These are phyloP conservation scores for Phlegmacium glaucopus DNA, from an alignment of 768 basidiomycete genomes.

Conservation along the genomic window DNA sequence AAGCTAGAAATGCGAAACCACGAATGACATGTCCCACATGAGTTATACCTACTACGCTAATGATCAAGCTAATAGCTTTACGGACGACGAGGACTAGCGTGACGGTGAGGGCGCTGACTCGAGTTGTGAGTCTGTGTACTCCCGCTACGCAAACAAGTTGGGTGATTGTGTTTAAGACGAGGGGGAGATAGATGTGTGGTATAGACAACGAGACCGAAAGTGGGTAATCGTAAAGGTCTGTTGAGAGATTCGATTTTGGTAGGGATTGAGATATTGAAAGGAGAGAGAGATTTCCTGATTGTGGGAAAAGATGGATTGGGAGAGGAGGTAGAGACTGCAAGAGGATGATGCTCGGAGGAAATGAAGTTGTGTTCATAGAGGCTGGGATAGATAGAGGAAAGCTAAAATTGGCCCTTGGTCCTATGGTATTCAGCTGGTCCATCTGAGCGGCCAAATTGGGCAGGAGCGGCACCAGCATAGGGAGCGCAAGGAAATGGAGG, in stretches of 20 bases:
- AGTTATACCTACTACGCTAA: slow-evolving; percentile 58
- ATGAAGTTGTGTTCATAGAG: slow-evolving; percentile 13
- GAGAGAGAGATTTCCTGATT: slow-evolving; percentile 14
- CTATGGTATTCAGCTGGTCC: slow-evolving; percentile 34
- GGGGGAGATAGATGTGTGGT: slow-evolving; percentile 58
- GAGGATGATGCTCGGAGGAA: slow-evolving; percentile 34
- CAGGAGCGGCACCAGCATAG: slow-evolving; percentile 67
- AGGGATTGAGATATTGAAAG: slow-evolving; percentile 23
- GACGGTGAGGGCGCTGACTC: slow-evolving; percentile 71
- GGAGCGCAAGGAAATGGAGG: slow-evolving; percentile 76
- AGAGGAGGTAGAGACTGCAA: slow-evolving; percentile 23
- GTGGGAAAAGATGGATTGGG: slow-evolving; percentile 17
- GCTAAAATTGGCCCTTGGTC: slow-evolving; percentile 30
- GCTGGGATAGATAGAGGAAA: slow-evolving; percentile 22
- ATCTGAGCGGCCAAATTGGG: slow-evolving; percentile 49
- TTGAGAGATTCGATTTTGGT: not conserved
- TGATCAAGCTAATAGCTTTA: slow-evolving; percentile 72
- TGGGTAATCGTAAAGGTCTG: slow-evolving; percentile 5
- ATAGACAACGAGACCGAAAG: slow-evolving; percentile 34
- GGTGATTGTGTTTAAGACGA: slow-evolving; percentile 76
- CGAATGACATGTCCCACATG: slow-evolving; percentile 10
- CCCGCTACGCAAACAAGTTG: slow-evolving; percentile 85
- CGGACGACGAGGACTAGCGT: slow-evolving; percentile 79
- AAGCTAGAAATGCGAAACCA: slow-evolving; percentile 2
- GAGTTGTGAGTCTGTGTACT: slow-evolving; percentile 80